Evolutionary conservation across 371 early-diverging fungal genomes (phyloP), one percentile per base, ranked within the genome.

Genomic region (Lichtheimia hyalospora): DNA sequence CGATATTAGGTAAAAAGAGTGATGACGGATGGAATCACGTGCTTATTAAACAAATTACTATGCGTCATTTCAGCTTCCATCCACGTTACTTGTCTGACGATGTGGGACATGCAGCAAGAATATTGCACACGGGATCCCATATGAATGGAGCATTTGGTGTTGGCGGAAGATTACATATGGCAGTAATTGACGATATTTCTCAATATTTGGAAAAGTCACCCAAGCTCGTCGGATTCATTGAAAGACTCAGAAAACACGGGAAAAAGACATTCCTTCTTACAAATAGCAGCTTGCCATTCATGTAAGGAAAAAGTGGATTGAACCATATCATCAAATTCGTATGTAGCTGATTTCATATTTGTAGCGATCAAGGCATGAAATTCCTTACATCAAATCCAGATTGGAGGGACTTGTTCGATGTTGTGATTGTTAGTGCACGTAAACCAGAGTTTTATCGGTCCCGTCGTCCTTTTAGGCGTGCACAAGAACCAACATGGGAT

Each of bases 21-120:
- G 34, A 34, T 6, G 34, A 5, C 10, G 34, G 0, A 2, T 4
- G 34, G 10, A 0, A 8, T 10, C 34, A 34, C 10, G 0, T 15
- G 48, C 55, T 28, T n/a, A 1, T 49, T 3, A 2, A 40, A 0
- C 20, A 40, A 43, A 14, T 3, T 15, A 23, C 18, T 8, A 1
- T 42, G 18, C 15, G 15, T 28, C 40, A 2, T 21, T 15, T 43
- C 2, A 79, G 78, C 21, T 86, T 88, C 54, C 85, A 86, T 65
- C 85, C 86, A 54, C 80, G 85, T 18, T 84, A 86, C 52, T 61
- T 88, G n/a, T 83, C 79, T 5, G 86, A 88, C 54, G 88, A 88
- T 58, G 78, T 88, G 1, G 75, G 70, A 20, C 58, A 70, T 1
- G 83, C 84, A 1, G 85, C 83, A 21, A 69, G 78, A 40, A 72